phyloP scores from a whole-genome alignment of 1,284 basidiomycete genomes.

The Ceratobasidium theobromae region DNA sequence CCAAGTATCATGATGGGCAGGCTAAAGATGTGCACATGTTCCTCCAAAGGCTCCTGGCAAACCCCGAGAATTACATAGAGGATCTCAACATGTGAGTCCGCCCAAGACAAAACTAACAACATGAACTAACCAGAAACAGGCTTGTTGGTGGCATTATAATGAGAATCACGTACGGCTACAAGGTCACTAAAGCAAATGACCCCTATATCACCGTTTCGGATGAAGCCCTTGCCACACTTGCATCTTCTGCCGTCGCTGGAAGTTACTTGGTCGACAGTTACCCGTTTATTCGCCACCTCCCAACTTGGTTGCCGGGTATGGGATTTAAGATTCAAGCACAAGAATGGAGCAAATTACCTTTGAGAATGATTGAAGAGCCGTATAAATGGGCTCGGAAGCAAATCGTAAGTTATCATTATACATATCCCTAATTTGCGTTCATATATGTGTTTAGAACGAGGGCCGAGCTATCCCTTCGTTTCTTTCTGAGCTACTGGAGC shows the following conservation, averaged over 20 bases:
- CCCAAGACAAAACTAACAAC: background rate
- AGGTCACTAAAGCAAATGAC: background rate
- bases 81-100: slow-evolving; percentile 6
- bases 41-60: background rate
- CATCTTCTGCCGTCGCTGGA: slow-evolving; percentile 12
- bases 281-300: slow-evolving; percentile 13
- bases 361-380: background rate
- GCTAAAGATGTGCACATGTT: background rate
- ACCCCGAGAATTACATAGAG: background rate
- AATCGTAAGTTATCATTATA: background rate
- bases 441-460: background rate
- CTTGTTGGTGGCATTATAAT: slow-evolving; percentile 4
- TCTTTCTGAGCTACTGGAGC: background rate
- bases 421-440: background rate
- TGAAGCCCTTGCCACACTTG: background rate
- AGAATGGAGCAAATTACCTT: background rate
- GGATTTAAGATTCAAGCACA: slow-evolving; percentile 9
- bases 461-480: slow-evolving; percentile 1
- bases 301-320: slow-evolving; percentile 30
- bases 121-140: background rate
- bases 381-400: background rate
- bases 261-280: background rate
- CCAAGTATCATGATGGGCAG: background rate
- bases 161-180: slow-evolving; percentile 2
- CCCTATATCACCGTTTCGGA: background rate